Percentiles rank a stretch among this genome's conserved stretches.
phyloP scores from a whole-genome alignment of 2,329 filamentous ascomycete genomes.

The Fusarium napiforme region DNA sequence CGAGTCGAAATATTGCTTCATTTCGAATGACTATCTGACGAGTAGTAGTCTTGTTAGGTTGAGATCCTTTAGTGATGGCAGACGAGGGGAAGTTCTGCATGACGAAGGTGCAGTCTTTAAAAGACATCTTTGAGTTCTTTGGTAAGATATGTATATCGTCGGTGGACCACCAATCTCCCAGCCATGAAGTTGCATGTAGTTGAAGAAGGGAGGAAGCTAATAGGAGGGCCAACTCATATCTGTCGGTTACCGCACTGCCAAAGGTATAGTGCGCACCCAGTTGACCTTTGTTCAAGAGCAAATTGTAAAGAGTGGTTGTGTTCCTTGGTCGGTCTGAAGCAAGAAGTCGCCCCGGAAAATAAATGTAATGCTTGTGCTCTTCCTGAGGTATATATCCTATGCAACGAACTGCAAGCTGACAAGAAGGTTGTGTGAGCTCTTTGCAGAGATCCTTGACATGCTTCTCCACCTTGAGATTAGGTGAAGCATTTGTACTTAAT shows the following conservation, averaged over 20 bases:
- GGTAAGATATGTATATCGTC: background rate
- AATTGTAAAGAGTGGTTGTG: background rate
- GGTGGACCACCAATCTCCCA: background rate
- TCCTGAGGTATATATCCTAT: background rate
- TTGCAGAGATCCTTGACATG: background rate
- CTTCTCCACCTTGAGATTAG: background rate
- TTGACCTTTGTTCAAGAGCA: background rate
- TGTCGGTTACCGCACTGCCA: background rate
- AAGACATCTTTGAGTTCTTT: background rate
- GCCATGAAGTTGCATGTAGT: background rate
- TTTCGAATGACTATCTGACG: background rate
- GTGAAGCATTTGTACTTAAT: background rate
- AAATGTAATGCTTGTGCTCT: background rate
- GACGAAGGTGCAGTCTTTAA: background rate
- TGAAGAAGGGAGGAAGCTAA: background rate
- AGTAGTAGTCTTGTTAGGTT: background rate
- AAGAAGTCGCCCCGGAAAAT: background rate
- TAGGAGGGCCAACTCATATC: background rate
- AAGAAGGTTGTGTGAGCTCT: background rate
- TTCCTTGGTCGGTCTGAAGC: accelerated
- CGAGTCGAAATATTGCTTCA: background rate
- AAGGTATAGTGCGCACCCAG: background rate
- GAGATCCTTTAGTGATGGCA: background rate
- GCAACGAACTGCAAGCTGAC: background rate
- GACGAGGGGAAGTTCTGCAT: background rate